Percentiles rank a stretch among this genome's conserved stretches.
Conservation (phyloP, 768 basidiomycete species). For the Tubosaeta sp. region DNA sequence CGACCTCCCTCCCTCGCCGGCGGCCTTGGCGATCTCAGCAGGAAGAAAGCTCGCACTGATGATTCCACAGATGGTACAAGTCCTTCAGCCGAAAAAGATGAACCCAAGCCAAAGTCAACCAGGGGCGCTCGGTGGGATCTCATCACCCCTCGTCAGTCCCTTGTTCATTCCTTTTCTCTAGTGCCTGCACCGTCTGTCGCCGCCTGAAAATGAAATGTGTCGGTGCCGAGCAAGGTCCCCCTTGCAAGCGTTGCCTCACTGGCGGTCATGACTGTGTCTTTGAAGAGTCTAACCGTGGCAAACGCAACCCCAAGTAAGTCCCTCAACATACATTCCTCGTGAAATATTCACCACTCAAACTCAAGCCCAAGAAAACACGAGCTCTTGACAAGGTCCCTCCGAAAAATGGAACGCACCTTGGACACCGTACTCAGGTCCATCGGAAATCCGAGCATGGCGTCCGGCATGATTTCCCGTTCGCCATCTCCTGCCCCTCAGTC, state of each 20-base stretch:
- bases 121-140: constrained; percentile 71
- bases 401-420: constrained; percentile 91
- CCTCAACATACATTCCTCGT: constrained; percentile 9
- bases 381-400: constrained; percentile 70
- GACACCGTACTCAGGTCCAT: constrained; percentile 89
- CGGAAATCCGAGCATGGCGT: constrained; percentile 74
- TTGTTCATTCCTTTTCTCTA: constrained; percentile 29
- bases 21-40: constrained; percentile 34
- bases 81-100: constrained; percentile 56
- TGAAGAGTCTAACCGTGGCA: constrained; percentile 94
- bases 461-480: constrained; percentile 78
- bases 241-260: constrained; percentile 80
- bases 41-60: constrained; percentile 63
- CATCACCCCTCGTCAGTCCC: background rate
- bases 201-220: constrained; percentile 94
- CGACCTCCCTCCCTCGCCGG: constrained; percentile 51
- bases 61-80: constrained; percentile 47
- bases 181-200: constrained; percentile 89
- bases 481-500: constrained; percentile 62
- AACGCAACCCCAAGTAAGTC: constrained; percentile 75
- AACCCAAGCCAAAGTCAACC: constrained; percentile 76
- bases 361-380: constrained; percentile 70
- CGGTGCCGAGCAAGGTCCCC: constrained; percentile 84
- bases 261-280: constrained; percentile 92
- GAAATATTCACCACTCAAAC: constrained; percentile 28